A percentile compares a stretch with the other conserved stretches of the same genome.
Conservation (phyloP, 2,329 filamentous ascomycete genomes). For the Aspergillus fumigatus region DNA sequence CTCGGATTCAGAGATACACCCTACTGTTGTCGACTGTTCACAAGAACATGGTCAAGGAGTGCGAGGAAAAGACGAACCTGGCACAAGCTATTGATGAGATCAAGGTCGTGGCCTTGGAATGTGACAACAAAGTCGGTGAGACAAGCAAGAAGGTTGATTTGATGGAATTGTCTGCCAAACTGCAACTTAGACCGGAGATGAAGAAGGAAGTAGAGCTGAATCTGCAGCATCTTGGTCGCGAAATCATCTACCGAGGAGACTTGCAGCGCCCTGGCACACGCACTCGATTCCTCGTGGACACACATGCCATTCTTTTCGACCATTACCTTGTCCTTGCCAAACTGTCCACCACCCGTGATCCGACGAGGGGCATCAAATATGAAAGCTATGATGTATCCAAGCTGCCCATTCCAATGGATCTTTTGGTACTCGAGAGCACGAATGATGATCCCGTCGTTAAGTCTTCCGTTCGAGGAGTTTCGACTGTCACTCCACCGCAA, state of each 20-base stretch:
- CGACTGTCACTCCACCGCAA: constrained; percentile 51
- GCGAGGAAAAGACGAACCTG: constrained; percentile 84
- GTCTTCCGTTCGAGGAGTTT: constrained; percentile 66
- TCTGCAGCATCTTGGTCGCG: constrained; percentile 86
- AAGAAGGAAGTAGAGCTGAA: constrained; percentile 77
- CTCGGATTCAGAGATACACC: constrained; percentile 83
- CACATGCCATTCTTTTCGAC: constrained; percentile 88
- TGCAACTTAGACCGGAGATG: constrained; percentile 83
- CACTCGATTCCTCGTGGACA: constrained; percentile 90
- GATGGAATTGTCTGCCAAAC: constrained; percentile 74
- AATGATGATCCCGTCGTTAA: constrained; percentile 89
- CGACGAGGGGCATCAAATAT: constrained; percentile 67
- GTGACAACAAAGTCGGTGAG: constrained; percentile 86
- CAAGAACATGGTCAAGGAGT: constrained; percentile 76
- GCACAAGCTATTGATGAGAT: constrained; percentile 85
- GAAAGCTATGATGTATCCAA: constrained; percentile 89
- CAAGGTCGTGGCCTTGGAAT: constrained; percentile 81
- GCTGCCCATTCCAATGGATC: constrained; percentile 92
- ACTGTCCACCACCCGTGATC: constrained; percentile 62
- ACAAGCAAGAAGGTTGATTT: constrained; percentile 87
- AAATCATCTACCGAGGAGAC: constrained; percentile 84
- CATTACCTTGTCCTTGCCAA: constrained; percentile 95
- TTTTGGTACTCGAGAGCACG: constrained; percentile 85
- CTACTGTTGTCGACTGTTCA: constrained; percentile 78
- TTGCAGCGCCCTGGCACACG: constrained; percentile 82